Percentiles rank a stretch among this genome's conserved stretches.
Conservation (phyloP, 345 rosid genomes). For the Microthlaspi erraticum region DNA sequence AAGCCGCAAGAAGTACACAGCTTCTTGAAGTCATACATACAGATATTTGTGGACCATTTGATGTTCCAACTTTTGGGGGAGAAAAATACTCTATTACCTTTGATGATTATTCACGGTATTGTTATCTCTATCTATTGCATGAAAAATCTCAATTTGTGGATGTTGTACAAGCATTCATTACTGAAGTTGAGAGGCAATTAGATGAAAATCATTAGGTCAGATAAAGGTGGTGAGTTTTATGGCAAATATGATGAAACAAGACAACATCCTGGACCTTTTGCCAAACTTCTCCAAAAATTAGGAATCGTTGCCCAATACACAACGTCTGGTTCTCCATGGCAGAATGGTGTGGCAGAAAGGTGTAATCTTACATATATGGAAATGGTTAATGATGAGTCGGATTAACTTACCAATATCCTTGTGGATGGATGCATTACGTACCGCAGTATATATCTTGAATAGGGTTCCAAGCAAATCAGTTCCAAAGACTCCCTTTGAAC, state of each 20-base stretch:
- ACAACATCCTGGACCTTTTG: slow-evolving; percentile 2
- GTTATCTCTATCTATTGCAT: slow-evolving; percentile 9
- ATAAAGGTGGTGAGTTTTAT: slow-evolving; percentile 17
- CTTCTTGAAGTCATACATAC: slow-evolving; percentile 4
- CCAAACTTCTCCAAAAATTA: background rate
- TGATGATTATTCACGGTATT: slow-evolving; percentile 10
- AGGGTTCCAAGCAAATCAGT: no score
- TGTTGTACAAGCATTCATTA: background rate
- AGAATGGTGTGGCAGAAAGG: slow-evolving; percentile 25
- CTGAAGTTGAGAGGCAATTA: slow-evolving; percentile 15
- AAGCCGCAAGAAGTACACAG: background rate
- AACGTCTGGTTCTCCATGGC: background rate
- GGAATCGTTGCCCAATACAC: background rate
- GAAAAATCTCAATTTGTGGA: background rate
- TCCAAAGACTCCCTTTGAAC: no score
- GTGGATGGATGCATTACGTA: slow-evolving; percentile 13
- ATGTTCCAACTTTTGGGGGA: background rate
- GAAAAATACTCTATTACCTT: background rate
- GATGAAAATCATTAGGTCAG: slow-evolving; percentile 1
- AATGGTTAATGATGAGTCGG: slow-evolving; percentile 19
- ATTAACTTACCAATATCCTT: background rate
- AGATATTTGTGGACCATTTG: slow-evolving; percentile 9
- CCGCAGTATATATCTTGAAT: background rate
- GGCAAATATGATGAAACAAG: background rate
- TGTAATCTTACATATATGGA: background rate